phyloP scores from a whole-genome alignment of 257 asterid genomes.

The Solanum medicagineum region DNA sequence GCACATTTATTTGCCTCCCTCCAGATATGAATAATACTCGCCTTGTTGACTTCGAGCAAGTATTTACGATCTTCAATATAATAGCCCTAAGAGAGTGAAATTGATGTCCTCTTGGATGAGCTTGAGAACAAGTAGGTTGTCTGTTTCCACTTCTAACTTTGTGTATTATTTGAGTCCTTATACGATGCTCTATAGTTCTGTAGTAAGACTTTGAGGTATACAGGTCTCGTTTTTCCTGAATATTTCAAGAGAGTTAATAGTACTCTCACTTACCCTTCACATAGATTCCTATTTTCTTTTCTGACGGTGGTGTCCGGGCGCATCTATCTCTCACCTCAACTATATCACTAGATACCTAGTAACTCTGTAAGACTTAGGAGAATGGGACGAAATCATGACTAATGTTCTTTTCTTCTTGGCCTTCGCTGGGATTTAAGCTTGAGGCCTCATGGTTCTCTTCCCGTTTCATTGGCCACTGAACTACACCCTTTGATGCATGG shows the following conservation, averaged over 20 bases:
- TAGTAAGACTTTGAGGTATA: not conserved
- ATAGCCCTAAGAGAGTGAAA: not conserved
- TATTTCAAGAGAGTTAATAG: not conserved
- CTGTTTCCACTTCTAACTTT: not conserved
- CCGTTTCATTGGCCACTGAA: not conserved
- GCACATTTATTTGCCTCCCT: not conserved
- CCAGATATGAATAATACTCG: not conserved
- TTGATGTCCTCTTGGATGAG: not conserved
- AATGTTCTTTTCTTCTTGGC: not conserved
- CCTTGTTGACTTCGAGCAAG: not conserved
- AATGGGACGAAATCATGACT: not conserved
- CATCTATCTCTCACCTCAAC: not conserved
- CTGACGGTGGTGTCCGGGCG: not conserved
- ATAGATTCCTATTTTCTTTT: not conserved
- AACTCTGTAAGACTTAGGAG: not conserved
- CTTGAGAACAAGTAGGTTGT: not conserved
- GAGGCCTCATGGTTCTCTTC: not conserved
- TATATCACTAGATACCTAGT: not conserved
- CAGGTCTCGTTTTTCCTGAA: not conserved
- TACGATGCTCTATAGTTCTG: not conserved
- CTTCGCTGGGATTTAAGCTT: not conserved
- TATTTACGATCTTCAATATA: not conserved
- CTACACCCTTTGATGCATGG: not conserved
- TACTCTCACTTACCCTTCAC: not conserved
- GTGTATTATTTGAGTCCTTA: not conserved